Conservation (phyloP, 495 filamentous ascomycete species). For the Oleoguttula mirabilis region DNA sequence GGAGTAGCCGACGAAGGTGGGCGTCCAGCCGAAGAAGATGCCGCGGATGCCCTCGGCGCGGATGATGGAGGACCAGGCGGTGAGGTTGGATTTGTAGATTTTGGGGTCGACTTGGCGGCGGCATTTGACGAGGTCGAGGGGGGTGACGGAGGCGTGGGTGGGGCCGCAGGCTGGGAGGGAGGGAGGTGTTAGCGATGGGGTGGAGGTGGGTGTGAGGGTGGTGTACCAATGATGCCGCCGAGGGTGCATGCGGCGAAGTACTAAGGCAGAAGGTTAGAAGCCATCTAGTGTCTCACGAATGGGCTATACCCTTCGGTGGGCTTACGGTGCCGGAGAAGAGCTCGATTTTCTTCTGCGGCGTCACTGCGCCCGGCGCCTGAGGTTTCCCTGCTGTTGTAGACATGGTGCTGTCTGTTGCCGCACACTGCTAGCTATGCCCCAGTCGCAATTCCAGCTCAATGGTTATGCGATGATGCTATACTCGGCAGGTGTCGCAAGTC, state of each 20-base stretch:
- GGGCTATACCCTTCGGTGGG: no score
- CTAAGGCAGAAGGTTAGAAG: no score
- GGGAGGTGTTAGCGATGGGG: conserved; percentile 2
- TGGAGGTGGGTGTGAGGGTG: not conserved
- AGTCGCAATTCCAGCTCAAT: no score
- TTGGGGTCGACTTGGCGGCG: conserved; percentile 61
- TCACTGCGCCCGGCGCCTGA: conserved; percentile 10
- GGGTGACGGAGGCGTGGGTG: conserved; percentile 49
- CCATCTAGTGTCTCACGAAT: no score
- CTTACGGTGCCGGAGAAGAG: conserved; percentile 53
- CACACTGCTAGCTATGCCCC: no score
- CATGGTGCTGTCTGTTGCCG: not conserved
- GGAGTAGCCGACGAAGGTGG: conserved; percentile 58
- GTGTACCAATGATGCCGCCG: conserved; percentile 51
- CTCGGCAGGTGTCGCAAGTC: no score
- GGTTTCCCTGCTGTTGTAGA: not conserved
- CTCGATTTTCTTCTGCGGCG: conserved; percentile 39
- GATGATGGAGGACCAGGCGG: conserved; percentile 55
- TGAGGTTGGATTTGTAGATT: conserved; percentile 55
- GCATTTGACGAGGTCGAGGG: conserved; percentile 51
- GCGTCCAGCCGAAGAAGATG: conserved; percentile 61
- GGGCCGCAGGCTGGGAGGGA: conserved; percentile 44
- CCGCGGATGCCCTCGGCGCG: conserved; percentile 53
- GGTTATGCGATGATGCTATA: no score
- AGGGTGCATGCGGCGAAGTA: conserved; percentile 55